Conservation (phyloP, 2,329 filamentous ascomycete species). For the Hawksworthiomyces lignivorus region DNA sequence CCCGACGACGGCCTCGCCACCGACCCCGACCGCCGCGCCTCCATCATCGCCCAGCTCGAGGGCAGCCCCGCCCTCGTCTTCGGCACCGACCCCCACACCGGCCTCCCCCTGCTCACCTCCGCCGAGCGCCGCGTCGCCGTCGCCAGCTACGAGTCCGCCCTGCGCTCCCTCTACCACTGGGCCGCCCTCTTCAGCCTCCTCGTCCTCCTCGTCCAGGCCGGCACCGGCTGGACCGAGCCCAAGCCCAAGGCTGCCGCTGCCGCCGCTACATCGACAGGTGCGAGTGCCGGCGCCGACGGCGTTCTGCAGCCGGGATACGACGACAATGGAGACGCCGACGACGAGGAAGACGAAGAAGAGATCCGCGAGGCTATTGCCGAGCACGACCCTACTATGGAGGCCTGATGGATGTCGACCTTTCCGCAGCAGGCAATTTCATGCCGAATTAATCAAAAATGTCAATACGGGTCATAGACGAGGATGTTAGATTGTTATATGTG, state of each 20-base stretch:
- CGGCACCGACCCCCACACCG: slow-evolving; percentile 23
- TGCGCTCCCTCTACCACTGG: slow-evolving; percentile 38
- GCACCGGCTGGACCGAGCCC: slow-evolving; percentile 43
- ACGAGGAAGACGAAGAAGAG: slow-evolving; percentile 25
- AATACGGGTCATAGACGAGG: no score
- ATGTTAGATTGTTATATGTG: no score
- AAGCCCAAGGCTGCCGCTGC: slow-evolving; percentile 3
- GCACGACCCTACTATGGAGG: slow-evolving; percentile 25
- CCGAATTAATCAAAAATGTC: no score
- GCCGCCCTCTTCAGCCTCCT: slow-evolving; percentile 36
- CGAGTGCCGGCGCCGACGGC: no score
- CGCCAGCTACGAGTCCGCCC: slow-evolving; percentile 37
- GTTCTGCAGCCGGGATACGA: slow-evolving; percentile 19
- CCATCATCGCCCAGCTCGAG: slow-evolving; percentile 39
- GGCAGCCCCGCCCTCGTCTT: slow-evolving; percentile 45
- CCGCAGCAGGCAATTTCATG: no score
- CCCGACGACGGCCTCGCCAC: slow-evolving; percentile 27
- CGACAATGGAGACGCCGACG: slow-evolving; percentile 30
- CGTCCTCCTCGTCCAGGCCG: slow-evolving; percentile 40
- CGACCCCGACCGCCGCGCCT: slow-evolving; percentile 22
- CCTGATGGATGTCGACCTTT: slow-evolving; percentile 6
- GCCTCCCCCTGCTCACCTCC: slow-evolving; percentile 21
- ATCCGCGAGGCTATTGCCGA: slow-evolving; percentile 24
- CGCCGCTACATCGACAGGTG: no score
- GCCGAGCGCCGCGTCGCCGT: slow-evolving; percentile 39